Percentiles rank a stretch among this genome's conserved stretches.
Evolutionary conservation across 805 yeast species (phyloP).

Genomic region (Cyberlindnera samutprakarnensis): DNA sequence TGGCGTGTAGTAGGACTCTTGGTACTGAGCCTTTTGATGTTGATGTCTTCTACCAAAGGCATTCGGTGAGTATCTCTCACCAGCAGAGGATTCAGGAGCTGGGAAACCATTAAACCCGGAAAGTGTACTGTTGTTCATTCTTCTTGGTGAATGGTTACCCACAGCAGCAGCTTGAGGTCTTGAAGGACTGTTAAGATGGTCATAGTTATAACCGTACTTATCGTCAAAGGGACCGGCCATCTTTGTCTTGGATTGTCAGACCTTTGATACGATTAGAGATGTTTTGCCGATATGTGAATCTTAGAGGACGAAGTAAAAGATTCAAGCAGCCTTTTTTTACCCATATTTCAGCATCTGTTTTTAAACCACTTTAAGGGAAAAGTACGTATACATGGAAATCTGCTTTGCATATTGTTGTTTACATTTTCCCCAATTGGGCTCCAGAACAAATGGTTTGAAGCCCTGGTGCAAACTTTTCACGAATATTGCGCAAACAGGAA

Average conservation of each 20-base stretch:
- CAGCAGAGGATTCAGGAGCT: slow-evolving; percentile 1
- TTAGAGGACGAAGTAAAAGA: too few relatives aligned
- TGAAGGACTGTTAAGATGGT: slow-evolving; percentile 6
- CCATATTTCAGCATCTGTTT: too few relatives aligned
- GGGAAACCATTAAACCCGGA: slow-evolving; percentile 15
- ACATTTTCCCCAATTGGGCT: too few relatives aligned
- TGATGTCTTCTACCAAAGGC: slow-evolving; percentile 27
- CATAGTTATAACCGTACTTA: slow-evolving; percentile 11
- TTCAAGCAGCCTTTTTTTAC: too few relatives aligned
- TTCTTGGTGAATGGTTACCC: slow-evolving; percentile 16
- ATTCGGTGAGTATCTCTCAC: slow-evolving; percentile 34
- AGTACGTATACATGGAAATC: too few relatives aligned
- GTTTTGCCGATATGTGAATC: too few relatives aligned
- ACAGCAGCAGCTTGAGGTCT: slow-evolving; percentile 20
- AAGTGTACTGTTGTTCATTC: slow-evolving; percentile 7
- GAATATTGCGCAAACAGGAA: too few relatives aligned
- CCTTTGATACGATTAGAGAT: too few relatives aligned
- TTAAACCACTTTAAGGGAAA: too few relatives aligned
- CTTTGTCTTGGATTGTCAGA: not conserved
- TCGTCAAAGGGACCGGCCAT: slow-evolving; percentile 25
- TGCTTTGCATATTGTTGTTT: too few relatives aligned
- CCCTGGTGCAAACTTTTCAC: too few relatives aligned
- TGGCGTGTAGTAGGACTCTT: slow-evolving; percentile 18
- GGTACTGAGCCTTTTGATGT: slow-evolving; percentile 8
- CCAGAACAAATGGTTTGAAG: too few relatives aligned